phyloP scores from a whole-genome alignment of 2,329 filamentous ascomycete species.

The Stromatinia cepivora region DNA sequence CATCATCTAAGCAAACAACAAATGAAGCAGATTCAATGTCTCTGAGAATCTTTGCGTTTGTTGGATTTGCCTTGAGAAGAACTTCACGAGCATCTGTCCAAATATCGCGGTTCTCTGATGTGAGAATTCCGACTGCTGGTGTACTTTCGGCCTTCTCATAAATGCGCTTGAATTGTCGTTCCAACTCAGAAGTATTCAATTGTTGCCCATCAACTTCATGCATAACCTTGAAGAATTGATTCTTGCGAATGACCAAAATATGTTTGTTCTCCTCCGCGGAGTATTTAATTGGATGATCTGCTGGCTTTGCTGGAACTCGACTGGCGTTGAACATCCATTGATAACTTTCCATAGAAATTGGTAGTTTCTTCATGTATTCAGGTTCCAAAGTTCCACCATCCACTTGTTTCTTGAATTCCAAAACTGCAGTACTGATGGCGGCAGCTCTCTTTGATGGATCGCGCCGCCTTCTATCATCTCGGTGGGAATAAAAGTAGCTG shows the following conservation, averaged over 20 bases:
- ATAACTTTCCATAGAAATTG: slow-evolving; percentile 98
- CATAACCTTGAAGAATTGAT: slow-evolving; percentile 92
- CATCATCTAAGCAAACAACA: slow-evolving; percentile 89
- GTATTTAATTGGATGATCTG: slow-evolving; percentile 84
- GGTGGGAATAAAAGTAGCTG: slow-evolving; percentile 98
- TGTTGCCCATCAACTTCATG: slow-evolving; percentile 80
- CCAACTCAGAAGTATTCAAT: slow-evolving; percentile 85
- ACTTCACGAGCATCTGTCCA: slow-evolving; percentile 83
- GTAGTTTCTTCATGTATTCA: slow-evolving; percentile 97
- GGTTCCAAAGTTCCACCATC: slow-evolving; percentile 82
- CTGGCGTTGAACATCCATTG: slow-evolving; percentile 98
- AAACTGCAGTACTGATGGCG: slow-evolving; percentile 77
- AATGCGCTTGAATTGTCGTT: slow-evolving; percentile 82
- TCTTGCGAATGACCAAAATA: slow-evolving; percentile 88
- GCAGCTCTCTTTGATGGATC: slow-evolving; percentile 92
- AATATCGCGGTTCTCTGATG: slow-evolving; percentile 87
- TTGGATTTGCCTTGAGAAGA: slow-evolving; percentile 72
- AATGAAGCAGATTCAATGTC: slow-evolving; percentile 88
- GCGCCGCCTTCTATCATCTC: slow-evolving; percentile 84
- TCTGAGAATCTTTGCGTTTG: slow-evolving; percentile 76
- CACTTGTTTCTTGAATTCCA: slow-evolving; percentile 95
- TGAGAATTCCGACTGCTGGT: slow-evolving; percentile 79
- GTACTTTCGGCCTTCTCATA: slow-evolving; percentile 74
- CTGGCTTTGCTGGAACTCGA: slow-evolving; percentile 78
- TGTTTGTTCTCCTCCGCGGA: slow-evolving; percentile 74